Percentiles rank a stretch among this genome's conserved stretches.
phyloP scores from a whole-genome alignment of 169 alveolate genomes.

The Eimeria sp. region DNA sequence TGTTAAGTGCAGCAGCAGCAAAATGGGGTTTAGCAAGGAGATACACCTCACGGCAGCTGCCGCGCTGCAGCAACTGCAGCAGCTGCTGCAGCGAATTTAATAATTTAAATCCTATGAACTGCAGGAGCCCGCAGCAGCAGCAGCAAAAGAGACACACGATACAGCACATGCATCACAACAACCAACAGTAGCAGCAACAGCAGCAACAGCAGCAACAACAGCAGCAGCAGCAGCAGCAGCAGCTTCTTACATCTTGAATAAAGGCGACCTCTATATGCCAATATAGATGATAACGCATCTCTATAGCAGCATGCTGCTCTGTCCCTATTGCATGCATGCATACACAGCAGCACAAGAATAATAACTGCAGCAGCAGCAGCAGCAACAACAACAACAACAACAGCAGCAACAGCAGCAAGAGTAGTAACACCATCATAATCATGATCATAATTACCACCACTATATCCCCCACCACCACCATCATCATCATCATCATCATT shows the following conservation, averaged over 20 bases:
- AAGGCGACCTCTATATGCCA: slow-evolving; percentile 1
- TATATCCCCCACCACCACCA: not conserved
- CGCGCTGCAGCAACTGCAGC: slow-evolving; percentile 50
- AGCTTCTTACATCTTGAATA: not conserved
- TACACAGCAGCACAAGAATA: not conserved
- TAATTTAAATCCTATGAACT: not conserved
- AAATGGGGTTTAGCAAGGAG: not conserved
- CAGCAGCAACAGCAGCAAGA: not conserved
- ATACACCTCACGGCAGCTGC: slow-evolving; percentile 45
- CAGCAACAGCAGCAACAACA: slow-evolving; percentile 51
- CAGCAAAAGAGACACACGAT: not conserved
- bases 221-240: slow-evolving; percentile 49
- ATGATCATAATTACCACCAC: not conserved
- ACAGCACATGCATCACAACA: slow-evolving; percentile 25
- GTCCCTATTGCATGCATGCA: slow-evolving; percentile 4
- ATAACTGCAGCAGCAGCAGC: not conserved
- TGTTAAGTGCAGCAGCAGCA: not conserved
- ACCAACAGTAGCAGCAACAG: not conserved
- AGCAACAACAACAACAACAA: not conserved
- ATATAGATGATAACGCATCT: not conserved
- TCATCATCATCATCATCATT: not conserved
- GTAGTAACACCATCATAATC: not conserved
- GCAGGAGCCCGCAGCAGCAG: slow-evolving; percentile 38
- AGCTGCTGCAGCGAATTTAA: slow-evolving; percentile 60
- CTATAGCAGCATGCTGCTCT: slow-evolving; percentile 51